Base-by-base conservation (phyloP, 192 early-diverging fungal species). In the Phlyctochytrium arcticum region DNA sequence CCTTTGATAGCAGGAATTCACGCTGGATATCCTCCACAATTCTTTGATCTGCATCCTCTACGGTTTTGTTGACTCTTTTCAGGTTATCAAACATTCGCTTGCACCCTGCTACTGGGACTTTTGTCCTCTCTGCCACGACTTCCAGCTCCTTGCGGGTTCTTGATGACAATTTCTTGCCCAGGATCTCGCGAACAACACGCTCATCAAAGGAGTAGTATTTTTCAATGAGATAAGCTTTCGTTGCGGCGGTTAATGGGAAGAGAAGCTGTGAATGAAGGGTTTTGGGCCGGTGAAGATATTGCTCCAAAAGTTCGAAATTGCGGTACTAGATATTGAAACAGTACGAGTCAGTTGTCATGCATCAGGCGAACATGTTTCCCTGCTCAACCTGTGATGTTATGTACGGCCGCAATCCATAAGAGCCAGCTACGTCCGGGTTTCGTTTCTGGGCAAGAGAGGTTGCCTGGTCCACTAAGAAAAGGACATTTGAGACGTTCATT, bases 31-130 rank as follows among this genome's bases (percentile, higher is more conserved):
- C 59, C 37, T 57, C 48, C 37, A 70, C 65, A 24, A 85, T 78
- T 44, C 78, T 72, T 27, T 79, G 77, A 19, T 84, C 79, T 30
- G 67, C 59, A 68, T 87, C 86, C 42, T 87, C 83, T 0, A 80
- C 68, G 30, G 72, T 56, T 54, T 84, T 86, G 51, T 72, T 80
- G 27, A 87, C 78, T 36, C 86, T 60, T 67, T 80, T 85, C n/a
- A 86, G 48, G 58, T 87, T 87, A 33, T 87, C 86, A 76, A 87
- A 85, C 77, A 82, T 79, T 6, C 82, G 57, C 19, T 75, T 21
- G 39, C 81, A 83, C 27, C 79, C 79, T 3, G 57, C 60, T 6
- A 79, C 24, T 2, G 79, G 69, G 12, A 76, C 53, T 24, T 54
- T 30, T 0, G 73, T 73, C 54, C 58, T 57, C 19, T 35, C 66